Base-by-base conservation (phyloP, 202 grass and related monocot species). In the Eragrostis tef region DNA sequence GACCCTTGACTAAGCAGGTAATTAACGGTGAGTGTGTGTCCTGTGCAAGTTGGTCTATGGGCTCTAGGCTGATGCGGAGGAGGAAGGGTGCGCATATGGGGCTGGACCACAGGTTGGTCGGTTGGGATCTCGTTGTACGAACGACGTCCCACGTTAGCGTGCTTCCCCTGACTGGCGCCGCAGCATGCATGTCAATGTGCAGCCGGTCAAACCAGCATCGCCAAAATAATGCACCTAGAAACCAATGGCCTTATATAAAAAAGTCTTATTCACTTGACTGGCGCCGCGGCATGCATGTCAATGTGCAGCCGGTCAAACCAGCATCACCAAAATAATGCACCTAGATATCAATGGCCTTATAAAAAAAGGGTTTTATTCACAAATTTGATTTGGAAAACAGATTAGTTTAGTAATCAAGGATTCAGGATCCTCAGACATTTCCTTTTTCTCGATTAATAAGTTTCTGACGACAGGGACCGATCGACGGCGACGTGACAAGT, bases 131-230 rank as follows among this genome's bases (percentile, higher is more conserved):
- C 60, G 53, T 48, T 48, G 62, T 79, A 67, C 46, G 78, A 78
- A 60, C 50, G 73, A 86, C 84, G 75, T 49, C 84, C 84, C 84
- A 90, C 88, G 84, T 90, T 90, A 36, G 20, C 50, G 59, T 89
- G 87, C 83, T 39, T 52, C 64, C 78, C 50, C 56, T 13, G 29
- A 26, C 11, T 34, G 60, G 24, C 12, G 45, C 11, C 29, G 42
- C 50, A 17, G 67, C 49, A 5, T 31, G 17, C 75, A 64, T n/a
- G 75, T 27, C 75, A 49, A 19, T 15, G 29, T 31, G 29, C 34
- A 56, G 19, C 62, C n/a, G 36, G 77, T 79, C 77, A 79, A 79
- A 79, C 45, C 29, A 31, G 29, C 29, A 34, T 25, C 24, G 2
- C 49, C 2, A 1, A 24, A 11, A 46, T 14, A 69, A 54, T 53